Percentiles rank a stretch among this genome's conserved stretches.
Evolutionary conservation across 257 asterid species (phyloP).

Genomic region (Fraxinus cuspidata): DNA sequence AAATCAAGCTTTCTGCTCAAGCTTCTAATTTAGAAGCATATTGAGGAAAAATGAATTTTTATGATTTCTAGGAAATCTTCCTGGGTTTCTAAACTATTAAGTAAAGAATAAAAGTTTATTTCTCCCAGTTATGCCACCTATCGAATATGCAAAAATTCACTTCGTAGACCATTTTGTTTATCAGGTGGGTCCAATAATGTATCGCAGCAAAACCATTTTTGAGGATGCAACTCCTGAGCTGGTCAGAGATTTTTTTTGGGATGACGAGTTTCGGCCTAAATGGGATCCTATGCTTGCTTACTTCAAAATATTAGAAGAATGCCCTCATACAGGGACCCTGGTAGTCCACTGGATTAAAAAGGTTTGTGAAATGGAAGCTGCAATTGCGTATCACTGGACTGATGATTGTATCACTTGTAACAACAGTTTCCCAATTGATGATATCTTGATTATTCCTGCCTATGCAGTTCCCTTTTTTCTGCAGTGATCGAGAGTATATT

Average conservation of each 20-base stretch:
- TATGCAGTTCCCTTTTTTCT: constrained; percentile 88
- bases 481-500: constrained; percentile 85
- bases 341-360: constrained; percentile 83
- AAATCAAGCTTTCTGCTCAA: constrained; percentile 9
- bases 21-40: constrained; percentile 2
- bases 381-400: neutral
- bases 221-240: constrained; percentile 90
- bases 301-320: constrained; percentile 71
- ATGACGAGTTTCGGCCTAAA: constrained; percentile 82
- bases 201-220: constrained; percentile 75
- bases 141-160: constrained; percentile 4
- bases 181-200: constrained; percentile 69
- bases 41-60: neutral
- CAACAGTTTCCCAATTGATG: constrained; percentile 23
- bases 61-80: neutral
- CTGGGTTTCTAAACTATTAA: constrained; percentile 8
- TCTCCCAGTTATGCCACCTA: neutral
- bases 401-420: constrained; percentile 16
- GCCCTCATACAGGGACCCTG: constrained; percentile 69
- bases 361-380: constrained; percentile 44
- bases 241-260: constrained; percentile 95
- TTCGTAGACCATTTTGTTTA: constrained; percentile 24
- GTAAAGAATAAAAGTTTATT: neutral
- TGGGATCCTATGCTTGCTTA: constrained; percentile 88
- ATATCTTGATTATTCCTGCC: constrained; percentile 21